Evolutionary conservation across 2,329 filamentous ascomycete genomes (phyloP), one percentile per base, ranked within the genome.

Genomic region (Colletotrichum musicola): DNA sequence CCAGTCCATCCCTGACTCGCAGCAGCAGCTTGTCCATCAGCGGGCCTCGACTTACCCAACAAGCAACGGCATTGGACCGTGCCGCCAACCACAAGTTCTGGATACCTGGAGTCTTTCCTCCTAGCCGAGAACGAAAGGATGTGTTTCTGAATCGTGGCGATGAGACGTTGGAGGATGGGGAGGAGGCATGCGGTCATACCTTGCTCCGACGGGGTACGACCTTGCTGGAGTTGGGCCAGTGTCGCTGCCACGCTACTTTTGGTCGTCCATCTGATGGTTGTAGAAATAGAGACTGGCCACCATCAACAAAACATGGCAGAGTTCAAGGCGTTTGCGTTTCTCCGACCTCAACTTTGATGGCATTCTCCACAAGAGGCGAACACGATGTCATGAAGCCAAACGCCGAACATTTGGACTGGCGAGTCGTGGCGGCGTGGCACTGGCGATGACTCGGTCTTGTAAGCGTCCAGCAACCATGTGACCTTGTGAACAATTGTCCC

Each of bases 61-160:
- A 12, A 38, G 40, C 3, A 25, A 25, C 2, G 22, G 42, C 40
- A 18, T 58, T 16, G 18, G 50, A 54, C 49, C 55, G 30, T 25
- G 35, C 14, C 35, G 22, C 40, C 56, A 20, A 50, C 42, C 58
- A 57, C 25, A 62, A 30, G 6, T 46, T 47, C 25, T 46, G 55
- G 50, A 22, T 30, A 18, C 42, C 18, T 46, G 40, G 54, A 25
- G 6, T 5, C 3, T 44, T 22, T 35, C 7, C 25, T 35, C 5
- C 22, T 22, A 25, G 13, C 62, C 44, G 62, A 60, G 18, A 50
- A 50, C 49, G 50, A 56, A 22, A 44, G 16, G 42, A 27, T 27
- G 49, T 9, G 35, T 46, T 65, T 61, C 50, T 55, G 42, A 68
- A 44, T 50, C 61, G n/a, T 10, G 25, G 18, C 18, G 53, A 68